phyloP scores from a whole-genome alignment of 768 basidiomycete genomes.

The Vishniacozyma victoriae region DNA sequence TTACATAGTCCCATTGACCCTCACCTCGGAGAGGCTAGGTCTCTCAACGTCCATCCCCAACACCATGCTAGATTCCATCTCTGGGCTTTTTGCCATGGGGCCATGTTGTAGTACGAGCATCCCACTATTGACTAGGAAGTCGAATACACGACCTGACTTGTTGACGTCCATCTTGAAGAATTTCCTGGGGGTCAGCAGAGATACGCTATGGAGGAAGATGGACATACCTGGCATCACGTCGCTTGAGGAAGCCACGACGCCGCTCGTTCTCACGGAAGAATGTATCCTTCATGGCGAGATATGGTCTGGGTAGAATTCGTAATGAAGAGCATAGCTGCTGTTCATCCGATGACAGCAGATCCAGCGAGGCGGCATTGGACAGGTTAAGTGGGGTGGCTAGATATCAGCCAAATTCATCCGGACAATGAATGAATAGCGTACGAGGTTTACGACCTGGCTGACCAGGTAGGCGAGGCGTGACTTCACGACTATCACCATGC shows the following conservation, averaged over 20 bases:
- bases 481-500: conserved; percentile 11
- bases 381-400: conserved; percentile 65
- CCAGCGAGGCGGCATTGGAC: conserved; percentile 79
- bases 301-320: conserved; percentile 89
- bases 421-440: background rate
- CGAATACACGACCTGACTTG: conserved; percentile 88
- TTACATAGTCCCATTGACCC: too few species aligned
- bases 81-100: conserved; percentile 19
- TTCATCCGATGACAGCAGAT: conserved; percentile 82
- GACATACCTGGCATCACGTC: conserved; percentile 63
- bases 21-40: too few species aligned
- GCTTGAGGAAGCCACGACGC: conserved; percentile 76
- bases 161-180: conserved; percentile 89
- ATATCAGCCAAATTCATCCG: background rate
- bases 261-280: conserved; percentile 88
- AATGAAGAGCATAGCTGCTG: conserved; percentile 80
- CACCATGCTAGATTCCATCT: too few species aligned
- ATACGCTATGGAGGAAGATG: background rate
- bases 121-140: conserved; percentile 80
- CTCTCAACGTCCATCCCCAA: too few species aligned
- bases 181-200: conserved; percentile 51
- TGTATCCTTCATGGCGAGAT: conserved; percentile 91
- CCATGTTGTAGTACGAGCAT: conserved; percentile 39
- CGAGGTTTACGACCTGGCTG: conserved; percentile 17
- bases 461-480: conserved; percentile 14